These are phyloP conservation scores for Triticum urartu DNA, from an alignment of 176 grass and related monocot genomes.

Conservation along the genomic window DNA sequence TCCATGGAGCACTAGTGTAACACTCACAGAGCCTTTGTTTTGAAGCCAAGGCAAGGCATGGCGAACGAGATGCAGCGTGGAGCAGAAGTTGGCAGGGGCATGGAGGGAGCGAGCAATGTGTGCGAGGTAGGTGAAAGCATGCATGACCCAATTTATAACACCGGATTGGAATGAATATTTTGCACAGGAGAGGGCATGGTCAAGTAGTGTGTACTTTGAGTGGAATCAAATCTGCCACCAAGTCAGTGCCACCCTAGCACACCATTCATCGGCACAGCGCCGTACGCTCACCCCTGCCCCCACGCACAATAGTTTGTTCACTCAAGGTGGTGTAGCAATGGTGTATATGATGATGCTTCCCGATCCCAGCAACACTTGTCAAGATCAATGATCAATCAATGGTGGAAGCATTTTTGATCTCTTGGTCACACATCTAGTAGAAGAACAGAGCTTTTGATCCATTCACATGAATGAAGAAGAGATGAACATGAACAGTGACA, in stretches of 20 bases:
- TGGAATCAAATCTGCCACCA: conserved; percentile 64
- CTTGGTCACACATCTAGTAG: not conserved
- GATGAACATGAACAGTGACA: not conserved
- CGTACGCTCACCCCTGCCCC: not conserved
- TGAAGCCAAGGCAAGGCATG: conserved; percentile 36
- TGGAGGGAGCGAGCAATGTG: not conserved
- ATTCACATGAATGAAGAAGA: not conserved
- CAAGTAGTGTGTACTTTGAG: conserved; percentile 45
- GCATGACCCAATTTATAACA: conserved; percentile 21
- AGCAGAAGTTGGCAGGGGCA: not conserved
- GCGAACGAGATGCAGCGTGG: not conserved
- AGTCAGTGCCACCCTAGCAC: conserved; percentile 62
- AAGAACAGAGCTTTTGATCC: conserved; percentile 4
- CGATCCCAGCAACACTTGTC: not conserved
- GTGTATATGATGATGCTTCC: not conserved
- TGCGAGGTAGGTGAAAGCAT: conserved; percentile 29
- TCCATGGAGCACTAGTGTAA: not conserved
- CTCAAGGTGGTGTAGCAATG: not conserved
- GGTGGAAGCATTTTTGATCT: not conserved
- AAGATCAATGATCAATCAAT: not conserved
- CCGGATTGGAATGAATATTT: conserved; percentile 19
- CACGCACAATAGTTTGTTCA: conserved; percentile 4
- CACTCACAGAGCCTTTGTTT: conserved; percentile 34
- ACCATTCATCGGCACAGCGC: conserved; percentile 36
- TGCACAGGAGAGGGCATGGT: conserved; percentile 30